These are phyloP conservation scores for Nemania sp. DNA, from an alignment of 2,329 filamentous ascomycete species.

Conservation along the genomic window DNA sequence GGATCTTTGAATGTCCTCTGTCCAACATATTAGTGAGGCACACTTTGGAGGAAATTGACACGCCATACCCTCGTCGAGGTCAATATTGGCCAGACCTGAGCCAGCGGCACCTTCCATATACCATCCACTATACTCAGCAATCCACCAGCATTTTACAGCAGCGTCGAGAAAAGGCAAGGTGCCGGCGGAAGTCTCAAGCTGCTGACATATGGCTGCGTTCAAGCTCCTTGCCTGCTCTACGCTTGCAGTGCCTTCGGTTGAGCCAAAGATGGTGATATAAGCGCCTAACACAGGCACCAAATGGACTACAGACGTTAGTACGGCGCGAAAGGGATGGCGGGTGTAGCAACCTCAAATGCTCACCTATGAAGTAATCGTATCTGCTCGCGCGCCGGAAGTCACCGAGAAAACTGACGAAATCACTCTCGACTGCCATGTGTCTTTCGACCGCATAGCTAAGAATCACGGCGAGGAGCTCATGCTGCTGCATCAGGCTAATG, in stretches of 20 bases:
- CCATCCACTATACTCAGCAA: constrained; percentile 90
- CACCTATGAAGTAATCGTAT: constrained; percentile 61
- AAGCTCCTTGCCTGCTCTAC: constrained; percentile 72
- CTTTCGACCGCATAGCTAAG: constrained; percentile 78
- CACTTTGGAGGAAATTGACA: constrained; percentile 17
- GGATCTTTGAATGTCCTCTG: constrained; percentile 72
- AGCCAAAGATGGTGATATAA: constrained; percentile 78
- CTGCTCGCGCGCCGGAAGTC: constrained; percentile 72
- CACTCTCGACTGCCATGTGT: constrained; percentile 68
- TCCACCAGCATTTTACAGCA: constrained; percentile 81
- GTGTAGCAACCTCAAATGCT: constrained; percentile 2
- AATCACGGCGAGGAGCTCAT: constrained; percentile 85
- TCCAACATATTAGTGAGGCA: constrained; percentile 41
- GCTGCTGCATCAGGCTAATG: constrained; percentile 81
- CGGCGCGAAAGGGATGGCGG: background rate
- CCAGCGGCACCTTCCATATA: constrained; percentile 75
- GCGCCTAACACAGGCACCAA: constrained; percentile 79
- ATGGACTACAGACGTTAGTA: constrained; percentile 62
- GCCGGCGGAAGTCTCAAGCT: constrained; percentile 72
- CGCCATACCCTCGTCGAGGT: constrained; percentile 60
- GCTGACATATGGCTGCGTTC: constrained; percentile 68
- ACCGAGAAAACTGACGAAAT: constrained; percentile 74
- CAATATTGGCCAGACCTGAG: constrained; percentile 62
- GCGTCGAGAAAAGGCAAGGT: constrained; percentile 76
- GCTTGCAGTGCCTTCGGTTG: constrained; percentile 70